Evolutionary conservation across 169 alveolate species (phyloP), one percentile per base, ranked within the genome.

Genomic region (Eimeria necatrix): DNA sequence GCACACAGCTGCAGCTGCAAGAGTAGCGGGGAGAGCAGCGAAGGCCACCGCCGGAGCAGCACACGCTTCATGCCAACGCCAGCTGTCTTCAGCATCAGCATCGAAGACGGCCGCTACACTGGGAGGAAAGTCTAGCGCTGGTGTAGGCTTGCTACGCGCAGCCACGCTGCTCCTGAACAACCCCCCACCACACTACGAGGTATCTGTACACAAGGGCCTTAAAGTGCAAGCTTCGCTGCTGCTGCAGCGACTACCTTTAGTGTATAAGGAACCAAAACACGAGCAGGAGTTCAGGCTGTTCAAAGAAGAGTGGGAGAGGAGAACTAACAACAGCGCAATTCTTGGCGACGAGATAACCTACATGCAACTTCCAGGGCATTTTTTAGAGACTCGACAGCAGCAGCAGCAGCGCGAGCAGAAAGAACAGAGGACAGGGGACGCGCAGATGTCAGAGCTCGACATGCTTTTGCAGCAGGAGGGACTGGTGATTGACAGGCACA

Each of bases 201-300:
- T 96, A 12, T 90, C 95, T 10, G 88, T 86, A 88, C 95, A 56
- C 60, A 74, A 46, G 83, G 89, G 87, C 41, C 56, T 49, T 48
- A 81, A 93, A 51, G 86, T 93, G 64, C 95, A 93, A 80, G 95
- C 95, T 10, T 83, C 95, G 61, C 93, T 94, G 94, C 51, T 94
- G 85, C 81, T 94, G 48, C 93, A 88, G 74, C 93, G 96, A 24
- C 95, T 94, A 71, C 96, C 96, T n/a, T 86, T 94, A 84, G 93
- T 61, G 94, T 95, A 91, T 73, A 46, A 24, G 56, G 96, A 78
- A 51, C 94, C 96, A 24, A 52, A 3, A n/a, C 89, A 80, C 88
- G 94, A 86, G 91, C 93, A 14, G 51, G 64, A 60, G 41, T 94
- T 86, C 59, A 90, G 95, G 84, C 86, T 93, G 48, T 95, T 70